Evolutionary conservation across 495 filamentous ascomycete genomes (phyloP).

Genomic region (Penicillium psychrofluorescens): DNA sequence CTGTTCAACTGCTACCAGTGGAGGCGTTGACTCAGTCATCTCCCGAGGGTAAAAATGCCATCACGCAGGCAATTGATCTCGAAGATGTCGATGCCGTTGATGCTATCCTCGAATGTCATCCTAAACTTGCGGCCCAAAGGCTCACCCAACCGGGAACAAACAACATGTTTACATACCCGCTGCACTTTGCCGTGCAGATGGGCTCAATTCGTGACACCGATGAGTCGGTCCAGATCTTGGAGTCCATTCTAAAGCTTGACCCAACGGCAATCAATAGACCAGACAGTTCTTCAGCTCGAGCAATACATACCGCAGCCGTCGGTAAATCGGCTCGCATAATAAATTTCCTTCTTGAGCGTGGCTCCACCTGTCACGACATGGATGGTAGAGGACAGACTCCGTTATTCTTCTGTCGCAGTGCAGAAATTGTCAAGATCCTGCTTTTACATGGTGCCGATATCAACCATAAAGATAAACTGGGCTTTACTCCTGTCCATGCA

Average conservation of each 20-base stretch:
- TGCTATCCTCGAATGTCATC: conserved; percentile 4
- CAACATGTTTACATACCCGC: conserved; percentile 9
- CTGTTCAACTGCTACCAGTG: conserved; percentile 1
- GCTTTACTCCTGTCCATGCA: conserved; percentile 11
- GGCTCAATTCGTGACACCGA: conserved; percentile 10
- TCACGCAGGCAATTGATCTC: conserved; percentile 20
- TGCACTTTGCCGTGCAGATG: conserved; percentile 17
- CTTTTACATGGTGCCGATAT: conserved; percentile 6
- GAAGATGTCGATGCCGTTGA: conserved; percentile 11
- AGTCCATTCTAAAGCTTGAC: conserved; percentile 6
- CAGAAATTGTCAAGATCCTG: conserved; percentile 8
- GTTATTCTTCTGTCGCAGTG: conserved; percentile 11
- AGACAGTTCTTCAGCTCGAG: conserved; percentile 2
- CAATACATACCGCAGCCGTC: conserved; percentile 6
- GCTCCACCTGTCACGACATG: conserved; percentile 3
- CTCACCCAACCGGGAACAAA: conserved; percentile 6
- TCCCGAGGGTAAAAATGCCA: conserved; percentile 11
- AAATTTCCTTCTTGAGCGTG: conserved; percentile 11
- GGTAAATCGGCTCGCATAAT: conserved; percentile 5
- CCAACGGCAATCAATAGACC: conserved; percentile 2
- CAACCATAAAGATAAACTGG: conserved; percentile 10
- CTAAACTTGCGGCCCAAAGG: conserved; percentile 1
- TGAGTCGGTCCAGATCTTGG: conserved; percentile 11
- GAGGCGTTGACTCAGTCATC: conserved; percentile 4
- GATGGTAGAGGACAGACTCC: conserved; percentile 6